Percentiles rank a stretch among this genome's conserved stretches.
phyloP scores from a whole-genome alignment of 2,329 filamentous ascomycete species.

The Arthrobotrys megalospora region DNA sequence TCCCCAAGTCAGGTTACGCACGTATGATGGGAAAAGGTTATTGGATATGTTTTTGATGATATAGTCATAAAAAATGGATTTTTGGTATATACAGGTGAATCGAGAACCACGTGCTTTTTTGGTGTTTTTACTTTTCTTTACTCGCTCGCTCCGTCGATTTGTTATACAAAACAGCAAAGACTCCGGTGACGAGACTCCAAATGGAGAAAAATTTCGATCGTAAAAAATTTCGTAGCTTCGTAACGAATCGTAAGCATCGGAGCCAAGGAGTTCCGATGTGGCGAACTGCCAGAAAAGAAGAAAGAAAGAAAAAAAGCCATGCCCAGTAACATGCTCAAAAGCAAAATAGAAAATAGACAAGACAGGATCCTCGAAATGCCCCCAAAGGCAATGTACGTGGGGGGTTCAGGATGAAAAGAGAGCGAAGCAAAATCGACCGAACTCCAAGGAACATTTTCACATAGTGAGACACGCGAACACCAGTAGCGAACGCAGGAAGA shows the following conservation, averaged over 20 bases:
- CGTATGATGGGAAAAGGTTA: conserved; percentile 1
- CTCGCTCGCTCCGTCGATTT: conserved; percentile 8
- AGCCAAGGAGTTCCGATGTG: conserved; percentile 36
- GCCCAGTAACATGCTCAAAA: conserved; percentile 18
- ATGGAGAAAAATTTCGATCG: background rate
- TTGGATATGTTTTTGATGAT: background rate
- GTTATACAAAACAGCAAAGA: conserved; percentile 1
- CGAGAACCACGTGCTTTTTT: conserved; percentile 27
- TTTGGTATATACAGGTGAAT: conserved; percentile 17
- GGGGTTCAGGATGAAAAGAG: background rate
- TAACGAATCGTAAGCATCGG: conserved; percentile 29
- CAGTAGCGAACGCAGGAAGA: conserved; percentile 18
- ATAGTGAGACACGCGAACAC: conserved; percentile 22
- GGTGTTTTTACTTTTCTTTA: background rate
- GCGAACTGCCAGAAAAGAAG: conserved; percentile 38
- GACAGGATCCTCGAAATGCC: conserved; percentile 11
- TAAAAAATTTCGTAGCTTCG: conserved; percentile 23
- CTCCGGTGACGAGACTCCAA: background rate
- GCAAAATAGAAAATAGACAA: conserved; percentile 10
- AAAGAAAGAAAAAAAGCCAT: conserved; percentile 14
- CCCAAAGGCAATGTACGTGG: conserved; percentile 14
- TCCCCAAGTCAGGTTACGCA: background rate
- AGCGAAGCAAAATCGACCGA: conserved; percentile 34
- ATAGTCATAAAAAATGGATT: conserved; percentile 8
- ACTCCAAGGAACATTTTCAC: conserved; percentile 47